Evolutionary conservation across 2,329 filamentous ascomycete species (phyloP), one percentile per base, ranked within the genome.

Genomic region (Chrysoporthe austroafricana): DNA sequence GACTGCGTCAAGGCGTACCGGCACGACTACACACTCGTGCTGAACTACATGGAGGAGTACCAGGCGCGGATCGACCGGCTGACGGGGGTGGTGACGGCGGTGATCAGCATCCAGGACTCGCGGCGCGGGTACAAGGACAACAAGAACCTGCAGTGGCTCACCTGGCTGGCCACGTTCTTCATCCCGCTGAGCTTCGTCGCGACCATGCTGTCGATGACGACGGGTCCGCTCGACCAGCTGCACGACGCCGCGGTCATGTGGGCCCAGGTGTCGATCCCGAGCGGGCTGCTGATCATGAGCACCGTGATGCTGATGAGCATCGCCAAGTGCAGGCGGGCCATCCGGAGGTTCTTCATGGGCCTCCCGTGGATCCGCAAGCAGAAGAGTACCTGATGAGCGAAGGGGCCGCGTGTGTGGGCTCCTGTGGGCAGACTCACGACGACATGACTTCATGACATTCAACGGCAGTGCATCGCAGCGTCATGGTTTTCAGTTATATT

Each of bases 91-190:
- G 75, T 77, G 7, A 75, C 72, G 16, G 74, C 75, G n/a, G 74
- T 73, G 18, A 76, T 76, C 54, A 72, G 70, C 11, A 76, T 77
- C 69, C 71, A 72, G 9, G 75, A 77, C 62, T 73, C 73, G 9
- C 72, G 73, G 44, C 73, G 74, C 39, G 71, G 72, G 4, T 70
- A 72, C n/a, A 73, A 72, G 18, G 75, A 77, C 56, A 76, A 76
- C 58, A 71, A 72, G 18, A 77, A 77, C 61, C 71, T 78, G 26
- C 71, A 72, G n/a, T 74, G 75, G 21, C 71, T 78, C 8, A 77
- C 75, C 0, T 76, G 73, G 73, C 68, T 78, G 3, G 76, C 76
- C 3, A 77, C 76, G 0, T 72, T 78, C 62, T 77, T 77, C 68
- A 75, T 77, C 18, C 76, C 76, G 3, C 68, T 78, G 32, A 76